Conservation (phyloP, 805 yeast genomes). For the Yamadazyma paraphyllophila region DNA sequence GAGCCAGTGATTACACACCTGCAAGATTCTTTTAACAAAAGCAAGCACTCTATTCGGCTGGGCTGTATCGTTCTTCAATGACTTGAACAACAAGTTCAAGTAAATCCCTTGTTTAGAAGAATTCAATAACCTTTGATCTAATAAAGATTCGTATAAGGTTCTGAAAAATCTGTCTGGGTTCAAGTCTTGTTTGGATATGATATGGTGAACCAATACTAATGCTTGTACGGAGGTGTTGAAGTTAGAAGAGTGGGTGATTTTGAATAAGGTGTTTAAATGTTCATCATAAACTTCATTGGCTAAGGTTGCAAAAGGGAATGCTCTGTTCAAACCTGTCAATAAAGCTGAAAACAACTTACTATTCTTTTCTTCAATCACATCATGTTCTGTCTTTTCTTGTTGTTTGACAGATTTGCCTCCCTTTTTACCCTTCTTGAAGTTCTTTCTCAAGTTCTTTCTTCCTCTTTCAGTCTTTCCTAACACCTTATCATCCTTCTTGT, state of each 20-base stretch:
- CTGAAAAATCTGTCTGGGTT: slow-evolving; percentile 72
- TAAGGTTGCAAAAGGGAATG: slow-evolving; percentile 86
- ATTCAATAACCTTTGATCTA: slow-evolving; percentile 78
- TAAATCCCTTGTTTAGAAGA: slow-evolving; percentile 94
- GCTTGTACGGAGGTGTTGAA: slow-evolving; percentile 95
- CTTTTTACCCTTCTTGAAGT: slow-evolving; percentile 77
- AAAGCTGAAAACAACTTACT: slow-evolving; percentile 85
- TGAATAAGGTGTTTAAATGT: slow-evolving; percentile 82
- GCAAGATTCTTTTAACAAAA: slow-evolving; percentile 86
- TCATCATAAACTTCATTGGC: slow-evolving; percentile 66
- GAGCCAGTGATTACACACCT: slow-evolving; percentile 80
- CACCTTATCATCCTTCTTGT: slow-evolving; percentile 32
- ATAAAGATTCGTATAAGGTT: slow-evolving; percentile 83
- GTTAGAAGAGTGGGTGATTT: slow-evolving; percentile 90
- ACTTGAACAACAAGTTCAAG: slow-evolving; percentile 78
- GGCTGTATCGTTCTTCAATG: slow-evolving; percentile 65
- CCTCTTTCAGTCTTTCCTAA: slow-evolving; percentile 57
- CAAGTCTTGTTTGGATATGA: slow-evolving; percentile 58
- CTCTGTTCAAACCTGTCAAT: slow-evolving; percentile 91
- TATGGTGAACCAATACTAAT: slow-evolving; percentile 77
- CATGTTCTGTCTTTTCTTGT: slow-evolving; percentile 59
- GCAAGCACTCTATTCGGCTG: slow-evolving; percentile 71
- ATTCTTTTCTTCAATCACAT: slow-evolving; percentile 72
- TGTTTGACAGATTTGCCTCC: slow-evolving; percentile 79
- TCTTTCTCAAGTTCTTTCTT: slow-evolving; percentile 58